Base-by-base conservation (phyloP, 2,329 filamentous ascomycete species). In the Calonectria honghensis region DNA sequence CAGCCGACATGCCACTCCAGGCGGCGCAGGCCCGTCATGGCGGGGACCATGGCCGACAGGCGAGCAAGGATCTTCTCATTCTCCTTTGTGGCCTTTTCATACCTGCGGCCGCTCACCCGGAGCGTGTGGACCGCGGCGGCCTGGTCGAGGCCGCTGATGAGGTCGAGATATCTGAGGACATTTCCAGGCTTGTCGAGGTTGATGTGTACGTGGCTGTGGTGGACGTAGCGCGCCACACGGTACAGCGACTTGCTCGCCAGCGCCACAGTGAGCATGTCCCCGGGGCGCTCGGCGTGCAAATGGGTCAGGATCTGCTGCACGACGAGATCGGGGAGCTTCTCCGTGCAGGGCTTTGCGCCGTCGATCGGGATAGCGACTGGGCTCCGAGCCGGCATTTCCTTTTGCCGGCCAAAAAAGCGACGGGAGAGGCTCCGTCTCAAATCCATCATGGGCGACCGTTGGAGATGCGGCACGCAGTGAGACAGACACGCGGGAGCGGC, bases 131-230 rank as follows among this genome's bases (percentile, higher is more conserved):
- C 20, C 11, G 69, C 74, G 14, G 65, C 14, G 32, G 54, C 37
- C 13, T 76, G 72, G 24, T 31, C 39, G 18, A 76, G 74, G 29
- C 66, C 66, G 9, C 16, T 59, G 51, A 76, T 68, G 31, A 74
- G 68, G 9, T 48, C 3, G 16, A 76, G 61, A 10, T 69, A 66
- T 16, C 59, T 39, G 24, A 72, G 45, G 4, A 45, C 66, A 59
- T 68, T 20, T 2, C 9, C 27, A 18, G 20, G 54, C 6, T 54
- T 64, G 48, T 76, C 72, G 20, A 74, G 69, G 59, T 76, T 18
- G 69, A 74, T 27, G 29, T 61, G 68, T 13, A 76, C 37, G 51
- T 64, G 13, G 35, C n/a, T n/a, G 54, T 74, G 74, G 37, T 76
- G 72, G 27, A 66, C 37, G 52, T 70, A 72, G 35, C 74, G 74